phyloP scores from a whole-genome alignment of 2,329 filamentous ascomycete species.

The Trichophaea hybrida region DNA sequence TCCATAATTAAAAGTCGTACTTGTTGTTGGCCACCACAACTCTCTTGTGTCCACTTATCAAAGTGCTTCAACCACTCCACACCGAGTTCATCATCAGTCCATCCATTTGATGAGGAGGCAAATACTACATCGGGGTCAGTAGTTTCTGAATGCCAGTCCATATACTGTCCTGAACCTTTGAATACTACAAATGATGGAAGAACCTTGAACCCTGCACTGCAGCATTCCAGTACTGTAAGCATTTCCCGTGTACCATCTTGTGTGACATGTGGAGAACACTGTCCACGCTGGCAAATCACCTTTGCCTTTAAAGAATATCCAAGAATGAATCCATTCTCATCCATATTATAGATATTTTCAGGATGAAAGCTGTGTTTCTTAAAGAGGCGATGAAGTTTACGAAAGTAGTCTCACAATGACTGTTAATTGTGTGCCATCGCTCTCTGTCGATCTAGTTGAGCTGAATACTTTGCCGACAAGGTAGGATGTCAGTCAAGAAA shows the following conservation, averaged over 20 bases:
- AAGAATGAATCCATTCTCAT: too few relatives aligned
- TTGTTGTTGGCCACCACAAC: background rate
- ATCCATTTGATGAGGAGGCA: constrained; percentile 3
- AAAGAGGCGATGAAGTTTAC: background rate
- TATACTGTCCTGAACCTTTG: constrained; percentile 12
- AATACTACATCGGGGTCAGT: constrained; percentile 5
- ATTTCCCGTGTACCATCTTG: too few relatives aligned
- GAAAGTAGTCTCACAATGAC: constrained; percentile 3
- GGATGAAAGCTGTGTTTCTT: background rate
- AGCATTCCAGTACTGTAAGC: constrained; percentile 9
- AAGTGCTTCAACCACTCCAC: constrained; percentile 16
- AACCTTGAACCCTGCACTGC: constrained; percentile 3
- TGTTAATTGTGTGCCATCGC: background rate
- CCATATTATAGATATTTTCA: constrained; percentile 6
- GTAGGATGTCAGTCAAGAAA: too few relatives aligned
- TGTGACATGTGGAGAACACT: constrained; percentile 1
- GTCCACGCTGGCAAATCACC: constrained; percentile 4
- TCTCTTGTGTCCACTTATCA: constrained; percentile 1
- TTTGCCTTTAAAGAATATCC: too few relatives aligned
- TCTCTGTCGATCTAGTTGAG: constrained; percentile 4
- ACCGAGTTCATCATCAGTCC: too few relatives aligned
- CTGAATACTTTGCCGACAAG: too few relatives aligned
- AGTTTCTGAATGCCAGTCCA: constrained; percentile 6
- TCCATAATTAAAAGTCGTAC: constrained; percentile 12
- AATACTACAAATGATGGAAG: constrained; percentile 11